Conservation (phyloP, 768 basidiomycete genomes). For the Pleurotus pulmonarius region DNA sequence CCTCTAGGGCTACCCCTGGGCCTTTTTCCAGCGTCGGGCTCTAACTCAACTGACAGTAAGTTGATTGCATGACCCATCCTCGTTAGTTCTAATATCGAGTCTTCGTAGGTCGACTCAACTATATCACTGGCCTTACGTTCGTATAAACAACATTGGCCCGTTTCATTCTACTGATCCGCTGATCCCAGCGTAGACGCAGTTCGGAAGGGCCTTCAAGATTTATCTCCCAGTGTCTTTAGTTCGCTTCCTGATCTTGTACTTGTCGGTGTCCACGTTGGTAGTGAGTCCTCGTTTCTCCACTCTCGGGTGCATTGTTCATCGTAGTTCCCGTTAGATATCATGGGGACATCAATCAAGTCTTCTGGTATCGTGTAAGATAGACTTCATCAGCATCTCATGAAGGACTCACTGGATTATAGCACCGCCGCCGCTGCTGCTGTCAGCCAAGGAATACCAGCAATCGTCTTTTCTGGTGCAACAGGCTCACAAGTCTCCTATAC, state of each 20-base stretch:
- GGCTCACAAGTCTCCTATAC: conserved; percentile 33
- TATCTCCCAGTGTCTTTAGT: conserved; percentile 26
- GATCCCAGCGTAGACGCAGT: conserved; percentile 10
- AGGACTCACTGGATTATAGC: conserved; percentile 13
- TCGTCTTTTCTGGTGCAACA: conserved; percentile 29
- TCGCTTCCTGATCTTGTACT: conserved; percentile 28
- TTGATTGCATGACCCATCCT: background rate
- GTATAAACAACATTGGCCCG: background rate
- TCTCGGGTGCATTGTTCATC: background rate
- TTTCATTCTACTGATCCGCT: background rate
- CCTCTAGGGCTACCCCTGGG: conserved; percentile 2
- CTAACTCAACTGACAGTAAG: conserved; percentile 2
- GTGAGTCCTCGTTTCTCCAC: conserved; percentile 12
- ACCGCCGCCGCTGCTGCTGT: conserved; percentile 33
- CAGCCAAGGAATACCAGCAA: conserved; percentile 29
- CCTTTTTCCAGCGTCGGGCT: background rate
- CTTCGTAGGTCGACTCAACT: conserved; percentile 12
- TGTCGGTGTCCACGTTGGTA: conserved; percentile 28
- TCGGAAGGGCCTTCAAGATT: conserved; percentile 26
- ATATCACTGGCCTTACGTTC: conserved; percentile 12
- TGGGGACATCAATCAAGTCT: conserved; percentile 15
- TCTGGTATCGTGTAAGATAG: conserved; percentile 21
- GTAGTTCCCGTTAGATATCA: conserved; percentile 11
- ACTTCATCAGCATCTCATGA: background rate
- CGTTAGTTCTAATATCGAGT: background rate